Percentiles rank a stretch among this genome's conserved stretches.
These are phyloP conservation scores for Pseudomonodictys pantanalensis DNA, from an alignment of 495 filamentous ascomycete genomes.

Conservation along the genomic window DNA sequence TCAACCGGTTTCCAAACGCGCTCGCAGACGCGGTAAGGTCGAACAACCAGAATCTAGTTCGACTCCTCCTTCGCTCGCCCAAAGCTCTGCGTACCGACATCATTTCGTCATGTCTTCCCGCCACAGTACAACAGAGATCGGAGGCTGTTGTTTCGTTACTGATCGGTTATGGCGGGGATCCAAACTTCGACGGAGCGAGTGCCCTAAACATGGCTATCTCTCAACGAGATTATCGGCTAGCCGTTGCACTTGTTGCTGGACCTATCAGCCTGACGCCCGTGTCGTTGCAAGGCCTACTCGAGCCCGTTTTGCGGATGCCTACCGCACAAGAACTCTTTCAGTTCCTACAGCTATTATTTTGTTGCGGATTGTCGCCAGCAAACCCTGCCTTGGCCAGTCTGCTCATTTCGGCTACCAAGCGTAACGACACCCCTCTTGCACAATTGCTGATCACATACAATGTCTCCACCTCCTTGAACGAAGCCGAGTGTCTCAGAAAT, in stretches of 20 bases:
- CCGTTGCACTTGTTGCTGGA: constrained; percentile 19
- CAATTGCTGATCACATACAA: constrained; percentile 16
- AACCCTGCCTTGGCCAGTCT: constrained; percentile 6
- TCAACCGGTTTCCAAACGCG: constrained; percentile 15
- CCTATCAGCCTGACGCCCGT: constrained; percentile 1
- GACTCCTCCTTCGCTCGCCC: constrained; percentile 17
- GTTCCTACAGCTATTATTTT: constrained; percentile 22
- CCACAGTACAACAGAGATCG: constrained; percentile 22
- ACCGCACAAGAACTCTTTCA: constrained; percentile 12
- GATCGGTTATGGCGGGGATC: constrained; percentile 22
- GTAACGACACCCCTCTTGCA: constrained; percentile 17
- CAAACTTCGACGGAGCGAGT: constrained; percentile 26
- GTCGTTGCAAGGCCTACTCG: constrained; percentile 12
- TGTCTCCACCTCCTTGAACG: constrained; percentile 19
- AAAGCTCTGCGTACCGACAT: constrained; percentile 19
- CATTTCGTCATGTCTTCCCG: constrained; percentile 22
- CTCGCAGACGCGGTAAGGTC: constrained; percentile 25
- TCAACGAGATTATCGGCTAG: constrained; percentile 11
- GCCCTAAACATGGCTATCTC: constrained; percentile 19
- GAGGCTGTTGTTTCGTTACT: constrained; percentile 16
- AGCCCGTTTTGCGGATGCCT: constrained; percentile 7
- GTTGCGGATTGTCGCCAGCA: constrained; percentile 15
- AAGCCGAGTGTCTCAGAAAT: constrained; percentile 18
- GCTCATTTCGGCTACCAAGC: constrained; percentile 17
- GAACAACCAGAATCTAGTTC: constrained; percentile 11